Evolutionary conservation across 352 stramenopile species (phyloP), one percentile per base, ranked within the genome.

Genomic region (Phytophthora kernoviae): DNA sequence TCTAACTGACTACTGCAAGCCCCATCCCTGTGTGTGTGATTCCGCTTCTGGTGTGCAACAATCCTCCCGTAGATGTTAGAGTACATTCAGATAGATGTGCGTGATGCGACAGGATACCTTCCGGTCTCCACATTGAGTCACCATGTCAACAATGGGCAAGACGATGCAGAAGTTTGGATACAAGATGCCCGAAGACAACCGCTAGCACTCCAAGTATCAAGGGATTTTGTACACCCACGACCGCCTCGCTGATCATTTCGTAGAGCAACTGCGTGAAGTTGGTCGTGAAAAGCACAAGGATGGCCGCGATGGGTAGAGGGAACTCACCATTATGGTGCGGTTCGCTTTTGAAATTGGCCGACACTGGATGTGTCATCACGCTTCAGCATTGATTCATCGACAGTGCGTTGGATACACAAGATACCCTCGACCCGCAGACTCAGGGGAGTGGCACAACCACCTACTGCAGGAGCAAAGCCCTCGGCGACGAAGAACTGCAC

Each of bases 91-190:
- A n/a, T n/a, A n/a, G n/a, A n/a, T n/a, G n/a, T n/a, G n/a, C n/a
- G n/a, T n/a, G n/a, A n/a, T n/a, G n/a, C n/a, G n/a, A n/a, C n/a
- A n/a, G n/a, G n/a, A n/a, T n/a, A n/a, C n/a, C n/a, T n/a, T n/a
- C n/a, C n/a, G n/a, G n/a, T n/a, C n/a, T n/a, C n/a, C n/a, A n/a
- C n/a, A n/a, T 30, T 12, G 15, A 8, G 46, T 21, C 14, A 32
- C 22, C 48, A 55, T 55, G 48, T 9, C 40, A 15, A 58, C 44
- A 26, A 68, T 68, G 60, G 58, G 46, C 41, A 60, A 56, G 37
- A 64, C 61, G 14, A 69, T 69, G 61, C 63, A 69, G 54, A 55
- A n/a, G 27, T 69, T 69, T 69, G 61, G 61, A 69, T 69, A 54
- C 15, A 69, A 69, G 54, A 69, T 69, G 40, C 46, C 61, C 11